Evolutionary conservation across 306 rosid genomes (phyloP).

Genomic region (Arachis hypogaea): DNA sequence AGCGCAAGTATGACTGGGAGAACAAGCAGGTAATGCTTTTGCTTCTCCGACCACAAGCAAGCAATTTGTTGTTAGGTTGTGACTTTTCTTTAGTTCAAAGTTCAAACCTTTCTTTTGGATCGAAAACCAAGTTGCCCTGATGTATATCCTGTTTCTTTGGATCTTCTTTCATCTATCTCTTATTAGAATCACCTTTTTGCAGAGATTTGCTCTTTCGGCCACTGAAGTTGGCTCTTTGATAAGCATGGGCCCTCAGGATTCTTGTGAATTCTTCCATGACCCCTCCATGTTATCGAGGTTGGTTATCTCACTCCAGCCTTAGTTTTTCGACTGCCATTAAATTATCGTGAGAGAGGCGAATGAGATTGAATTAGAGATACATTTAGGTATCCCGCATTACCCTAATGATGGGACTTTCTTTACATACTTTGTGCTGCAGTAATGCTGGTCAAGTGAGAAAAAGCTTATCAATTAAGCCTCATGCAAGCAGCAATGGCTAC

Average conservation of each 20-base stretch:
- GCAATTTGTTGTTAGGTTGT: conserved; percentile 17
- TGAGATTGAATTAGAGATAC: conserved; percentile 31
- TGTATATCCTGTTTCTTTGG: conserved; percentile 24
- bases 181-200: conserved; percentile 35
- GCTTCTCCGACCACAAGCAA: background rate
- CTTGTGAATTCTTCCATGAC: conserved; percentile 94
- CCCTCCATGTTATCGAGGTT: conserved; percentile 90
- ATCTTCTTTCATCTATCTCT: conserved; percentile 27
- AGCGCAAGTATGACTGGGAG: conserved; percentile 63
- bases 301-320: conserved; percentile 37
- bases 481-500: conserved; percentile 69
- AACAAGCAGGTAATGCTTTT: conserved; percentile 48
- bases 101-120: background rate
- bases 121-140: background rate
- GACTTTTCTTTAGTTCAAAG: conserved; percentile 4
- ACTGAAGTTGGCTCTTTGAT: conserved; percentile 92
- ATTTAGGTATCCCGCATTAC: background rate
- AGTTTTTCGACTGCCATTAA: conserved; percentile 22
- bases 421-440: conserved; percentile 53
- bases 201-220: conserved; percentile 77
- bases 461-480: conserved; percentile 79
- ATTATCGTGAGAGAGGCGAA: conserved; percentile 24
- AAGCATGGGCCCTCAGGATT: conserved; percentile 74
- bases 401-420: background rate
- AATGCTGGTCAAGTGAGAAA: conserved; percentile 96